Evolutionary conservation across 2,329 filamentous ascomycete genomes (phyloP), one percentile per base, ranked within the genome.

Genomic region (Fusarium zealandicum): DNA sequence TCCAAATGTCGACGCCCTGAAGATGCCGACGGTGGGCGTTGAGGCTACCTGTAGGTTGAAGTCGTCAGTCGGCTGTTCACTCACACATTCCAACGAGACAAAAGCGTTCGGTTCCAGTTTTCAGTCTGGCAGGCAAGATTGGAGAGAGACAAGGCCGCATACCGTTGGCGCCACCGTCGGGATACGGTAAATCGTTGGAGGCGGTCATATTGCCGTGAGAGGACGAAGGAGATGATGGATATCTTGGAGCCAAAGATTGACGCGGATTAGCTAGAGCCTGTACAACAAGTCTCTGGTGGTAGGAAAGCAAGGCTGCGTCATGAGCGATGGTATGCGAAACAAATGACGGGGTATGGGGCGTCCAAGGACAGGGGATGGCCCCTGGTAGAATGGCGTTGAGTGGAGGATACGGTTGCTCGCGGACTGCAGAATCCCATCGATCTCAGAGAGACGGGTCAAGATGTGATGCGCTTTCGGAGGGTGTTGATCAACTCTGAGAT

Each of bases 1-100:
- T 86, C 88, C 89, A 92, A 55, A 90, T 73, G 31, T 86, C 85
- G 59, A 81, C 79, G 65, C 88, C 84, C 63, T 82, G 78, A 44
- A 81, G 80, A 69, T 82, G 83, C 54, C 73, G 75, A 51, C 39
- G 35, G 25, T 61, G 57, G 28, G 49, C 47, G 28, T 64, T 59
- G 38, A 16, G 38, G 22, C 41, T 48, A 40, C 35, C 63, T 67
- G 53, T 28, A 32, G 30, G 20, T 36, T 32, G 17, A 40, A 12
- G 12, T 9, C 33, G 18, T 38, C 30, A 43, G 49, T 44, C 20
- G 33, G 6, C 35, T 16, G 14, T 28, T 47, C 27, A 27, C 30
- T 28, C 10, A 18, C 28, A 28, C 42, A 47, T 32, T 13, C 30
- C 25, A 33, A 5, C 25, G 27, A 25, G 35, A 35, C 9, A 14